Base-by-base conservation (phyloP, 768 basidiomycete species). In the Amanita rubescens region DNA sequence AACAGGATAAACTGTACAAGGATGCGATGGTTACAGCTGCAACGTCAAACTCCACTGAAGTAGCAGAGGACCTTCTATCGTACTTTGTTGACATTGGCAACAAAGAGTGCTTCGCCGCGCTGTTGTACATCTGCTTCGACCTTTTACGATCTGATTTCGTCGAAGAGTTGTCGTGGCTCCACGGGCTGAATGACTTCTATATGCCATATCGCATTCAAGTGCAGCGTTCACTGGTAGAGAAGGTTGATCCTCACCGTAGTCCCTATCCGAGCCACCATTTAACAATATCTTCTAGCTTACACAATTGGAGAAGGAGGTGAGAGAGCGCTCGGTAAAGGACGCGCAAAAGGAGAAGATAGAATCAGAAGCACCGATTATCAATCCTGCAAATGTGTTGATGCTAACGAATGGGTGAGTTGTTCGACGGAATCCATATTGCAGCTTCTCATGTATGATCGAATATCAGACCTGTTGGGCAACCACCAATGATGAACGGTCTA, bases 41-140 rank as follows among this genome's bases (percentile, higher is more conserved):
- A 0, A 72, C 77, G n/a, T 96, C 94, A 2, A 75, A 63, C 30
- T 85, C 82, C n/a, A 87, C 80, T 2, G 90, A 96, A 53, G 87
- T 98, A 30, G 90, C 94, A 3, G 95, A 99, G 68, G 96, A 98
- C 48, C 77, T 98, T 15, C 75, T 98, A 22, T 86, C 87, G 3
- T 98, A 98, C 75, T 99, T 98, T 65, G 94, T 96, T 54, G 90
- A 93, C 69, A 97, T 99, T 59, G 96, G 96, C 32, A 95, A 95
- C 79, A 94, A 94, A 72, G 96, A 99, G 66, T 95, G 93, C 69
- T 99, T 95, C 68, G 87, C 92, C 0, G 91, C 88, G 1, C 74
- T 87, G 57, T 80, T 98, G 20, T 98, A 84, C 61, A 79, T 88
- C 49, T 96, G 94, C 74, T 99, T 94, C 73, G 95, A 99, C 70